Conservation (phyloP, 2,329 filamentous ascomycete genomes). For the Fusarium floridanum region DNA sequence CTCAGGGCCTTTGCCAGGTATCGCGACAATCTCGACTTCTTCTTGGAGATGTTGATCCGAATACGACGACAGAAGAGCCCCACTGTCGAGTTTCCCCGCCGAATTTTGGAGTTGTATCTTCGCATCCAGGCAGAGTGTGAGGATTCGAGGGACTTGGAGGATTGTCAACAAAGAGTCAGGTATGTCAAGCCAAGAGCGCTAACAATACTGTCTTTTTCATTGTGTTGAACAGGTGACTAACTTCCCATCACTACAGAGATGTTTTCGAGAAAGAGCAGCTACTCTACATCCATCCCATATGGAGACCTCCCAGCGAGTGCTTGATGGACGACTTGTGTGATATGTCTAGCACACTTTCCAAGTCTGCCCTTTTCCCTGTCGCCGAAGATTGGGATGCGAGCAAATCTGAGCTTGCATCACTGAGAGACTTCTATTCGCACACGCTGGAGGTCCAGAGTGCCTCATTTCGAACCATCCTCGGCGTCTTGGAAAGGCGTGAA, state of each 20-base stretch:
- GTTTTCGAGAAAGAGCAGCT: slow-evolving; percentile 40
- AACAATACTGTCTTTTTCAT: not conserved
- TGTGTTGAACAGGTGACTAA: not conserved
- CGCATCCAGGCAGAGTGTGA: slow-evolving; percentile 41
- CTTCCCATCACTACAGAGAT: slow-evolving; percentile 7
- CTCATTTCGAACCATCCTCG: slow-evolving; percentile 27
- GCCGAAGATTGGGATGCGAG: slow-evolving; percentile 39
- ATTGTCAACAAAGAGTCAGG: slow-evolving; percentile 34
- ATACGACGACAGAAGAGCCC: slow-evolving; percentile 29
- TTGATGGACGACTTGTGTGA: slow-evolving; percentile 37
- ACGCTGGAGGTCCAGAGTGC: slow-evolving; percentile 35
- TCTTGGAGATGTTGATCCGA: slow-evolving; percentile 39
- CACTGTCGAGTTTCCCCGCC: slow-evolving; percentile 38
- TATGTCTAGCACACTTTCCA: slow-evolving; percentile 40
- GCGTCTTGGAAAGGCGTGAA: slow-evolving; percentile 36
- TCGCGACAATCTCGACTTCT: slow-evolving; percentile 39
- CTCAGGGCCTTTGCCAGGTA: slow-evolving; percentile 35
- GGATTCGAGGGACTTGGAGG: slow-evolving; percentile 23
- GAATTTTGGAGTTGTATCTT: slow-evolving; percentile 43
- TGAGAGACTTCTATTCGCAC: slow-evolving; percentile 41
- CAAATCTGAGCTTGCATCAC: slow-evolving; percentile 37
- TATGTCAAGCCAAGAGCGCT: not conserved
- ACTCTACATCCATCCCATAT: slow-evolving; percentile 39
- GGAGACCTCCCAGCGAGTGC: slow-evolving; percentile 41
- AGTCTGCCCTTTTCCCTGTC: slow-evolving; percentile 40